These are phyloP conservation scores for Lophiotrema nucula DNA, from an alignment of 495 filamentous ascomycete species.

Conservation along the genomic window DNA sequence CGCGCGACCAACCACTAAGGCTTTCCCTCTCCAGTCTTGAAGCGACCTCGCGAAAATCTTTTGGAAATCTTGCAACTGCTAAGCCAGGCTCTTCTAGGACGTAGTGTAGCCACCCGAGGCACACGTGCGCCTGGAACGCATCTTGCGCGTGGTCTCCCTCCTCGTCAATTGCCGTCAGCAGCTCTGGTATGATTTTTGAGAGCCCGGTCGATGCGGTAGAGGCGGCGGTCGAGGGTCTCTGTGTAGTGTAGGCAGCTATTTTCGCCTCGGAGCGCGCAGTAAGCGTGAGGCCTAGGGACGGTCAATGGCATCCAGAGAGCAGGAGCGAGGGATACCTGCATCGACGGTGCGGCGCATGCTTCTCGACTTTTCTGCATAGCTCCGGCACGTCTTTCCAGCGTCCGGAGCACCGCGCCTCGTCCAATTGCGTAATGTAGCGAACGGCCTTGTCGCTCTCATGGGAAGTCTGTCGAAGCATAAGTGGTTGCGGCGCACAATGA, in stretches of 20 bases:
- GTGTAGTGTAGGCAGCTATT: constrained; percentile 51
- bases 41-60: constrained; percentile 53
- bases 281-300: constrained; percentile 63
- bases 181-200: constrained; percentile 57
- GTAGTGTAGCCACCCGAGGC: constrained; percentile 81
- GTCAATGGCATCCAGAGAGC: constrained; percentile 2
- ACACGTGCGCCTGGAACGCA: constrained; percentile 73
- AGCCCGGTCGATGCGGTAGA: constrained; percentile 50
- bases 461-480: constrained; percentile 15
- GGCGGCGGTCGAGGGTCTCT: constrained; percentile 43
- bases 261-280: constrained; percentile 71
- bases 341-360: constrained; percentile 82
- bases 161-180: constrained; percentile 65
- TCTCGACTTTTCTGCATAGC: constrained; percentile 83
- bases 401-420: constrained; percentile 81
- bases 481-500: constrained; percentile 15
- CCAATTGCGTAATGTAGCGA: constrained; percentile 75
- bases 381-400: constrained; percentile 89
- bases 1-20: constrained; percentile 69
- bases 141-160: constrained; percentile 62
- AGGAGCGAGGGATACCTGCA: constrained; percentile 56
- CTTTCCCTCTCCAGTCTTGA: constrained; percentile 52
- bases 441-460: constrained; percentile 64
- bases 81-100: constrained; percentile 63
- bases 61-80: constrained; percentile 62